Evolutionary conservation across 257 asterid species (phyloP).

Genomic region (Cordia subcordata): DNA sequence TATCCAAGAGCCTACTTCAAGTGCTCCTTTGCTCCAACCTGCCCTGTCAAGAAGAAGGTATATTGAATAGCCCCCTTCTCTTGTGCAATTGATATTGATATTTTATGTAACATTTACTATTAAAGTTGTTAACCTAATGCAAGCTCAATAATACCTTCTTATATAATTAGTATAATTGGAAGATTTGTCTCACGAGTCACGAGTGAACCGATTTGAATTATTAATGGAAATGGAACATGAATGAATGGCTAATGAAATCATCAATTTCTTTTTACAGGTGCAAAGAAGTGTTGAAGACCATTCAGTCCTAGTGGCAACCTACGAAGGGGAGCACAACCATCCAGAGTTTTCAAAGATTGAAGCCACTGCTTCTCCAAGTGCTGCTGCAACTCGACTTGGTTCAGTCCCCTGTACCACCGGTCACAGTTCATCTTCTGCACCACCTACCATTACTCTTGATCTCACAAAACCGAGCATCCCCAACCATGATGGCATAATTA

Average conservation of each 20-base stretch:
- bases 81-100: no score
- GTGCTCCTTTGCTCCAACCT: conserved; percentile 85
- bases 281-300: conserved; percentile 79
- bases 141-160: no score
- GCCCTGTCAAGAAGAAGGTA: conserved; percentile 95
- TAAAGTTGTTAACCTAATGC: no score
- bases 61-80: neutral
- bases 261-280: conserved; percentile 47
- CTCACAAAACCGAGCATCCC: conserved; percentile 43
- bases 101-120: no score
- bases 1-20: conserved; percentile 95
- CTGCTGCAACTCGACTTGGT: conserved; percentile 23
- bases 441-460: conserved; percentile 54
- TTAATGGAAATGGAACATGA: no score
- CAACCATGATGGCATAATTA: conserved; percentile 17
- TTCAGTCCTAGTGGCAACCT: conserved; percentile 63
- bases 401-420: conserved; percentile 41
- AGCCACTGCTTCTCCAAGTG: conserved; percentile 21
- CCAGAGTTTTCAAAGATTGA: conserved; percentile 52
- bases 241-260: no score
- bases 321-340: conserved; percentile 90
- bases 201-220: no score
- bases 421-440: conserved; percentile 17
- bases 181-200: no score
- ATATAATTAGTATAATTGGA: no score